phyloP scores from a whole-genome alignment of 768 basidiomycete genomes.

The Trametes coccinea region DNA sequence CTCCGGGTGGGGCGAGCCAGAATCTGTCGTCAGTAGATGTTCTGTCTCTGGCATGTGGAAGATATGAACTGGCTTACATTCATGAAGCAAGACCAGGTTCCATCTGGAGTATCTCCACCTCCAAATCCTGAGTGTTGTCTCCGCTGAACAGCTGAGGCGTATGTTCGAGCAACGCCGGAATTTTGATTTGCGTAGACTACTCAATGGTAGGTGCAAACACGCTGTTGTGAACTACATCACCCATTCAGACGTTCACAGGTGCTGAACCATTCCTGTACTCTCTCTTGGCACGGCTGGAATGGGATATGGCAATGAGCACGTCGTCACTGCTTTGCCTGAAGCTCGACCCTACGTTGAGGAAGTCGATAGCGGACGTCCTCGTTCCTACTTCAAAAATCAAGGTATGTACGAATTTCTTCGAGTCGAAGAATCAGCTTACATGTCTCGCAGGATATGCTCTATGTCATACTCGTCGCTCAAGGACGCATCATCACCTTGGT shows the following conservation, averaged over 20 bases:
- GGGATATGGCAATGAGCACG: constrained; percentile 78
- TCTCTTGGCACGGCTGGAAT: constrained; percentile 67
- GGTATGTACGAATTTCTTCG: constrained; percentile 38
- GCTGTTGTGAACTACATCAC: not conserved
- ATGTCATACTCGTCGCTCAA: constrained; percentile 81
- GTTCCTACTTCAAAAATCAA: constrained; percentile 81
- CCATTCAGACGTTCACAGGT: constrained; percentile 44
- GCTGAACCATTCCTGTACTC: constrained; percentile 80
- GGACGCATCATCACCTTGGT: constrained; percentile 84
- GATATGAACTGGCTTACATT: constrained; percentile 32
- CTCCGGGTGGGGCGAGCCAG: constrained; percentile 94
- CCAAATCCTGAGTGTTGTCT: constrained; percentile 89
- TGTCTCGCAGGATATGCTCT: constrained; percentile 74
- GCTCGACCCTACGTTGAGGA: constrained; percentile 67
- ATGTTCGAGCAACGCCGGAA: constrained; percentile 91
- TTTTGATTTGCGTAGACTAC: constrained; percentile 80
- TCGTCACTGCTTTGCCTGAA: constrained; percentile 82
- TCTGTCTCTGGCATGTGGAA: not conserved
- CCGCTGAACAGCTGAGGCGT: constrained; percentile 76
- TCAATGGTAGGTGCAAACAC: constrained; percentile 47
- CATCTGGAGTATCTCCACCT: constrained; percentile 96
- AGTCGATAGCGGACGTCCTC: constrained; percentile 76
- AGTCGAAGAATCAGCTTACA: not conserved
- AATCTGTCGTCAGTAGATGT: constrained; percentile 68
- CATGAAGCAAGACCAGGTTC: constrained; percentile 80